Conservation (phyloP, 768 basidiomycete species). For the Rubroboletus satanas region DNA sequence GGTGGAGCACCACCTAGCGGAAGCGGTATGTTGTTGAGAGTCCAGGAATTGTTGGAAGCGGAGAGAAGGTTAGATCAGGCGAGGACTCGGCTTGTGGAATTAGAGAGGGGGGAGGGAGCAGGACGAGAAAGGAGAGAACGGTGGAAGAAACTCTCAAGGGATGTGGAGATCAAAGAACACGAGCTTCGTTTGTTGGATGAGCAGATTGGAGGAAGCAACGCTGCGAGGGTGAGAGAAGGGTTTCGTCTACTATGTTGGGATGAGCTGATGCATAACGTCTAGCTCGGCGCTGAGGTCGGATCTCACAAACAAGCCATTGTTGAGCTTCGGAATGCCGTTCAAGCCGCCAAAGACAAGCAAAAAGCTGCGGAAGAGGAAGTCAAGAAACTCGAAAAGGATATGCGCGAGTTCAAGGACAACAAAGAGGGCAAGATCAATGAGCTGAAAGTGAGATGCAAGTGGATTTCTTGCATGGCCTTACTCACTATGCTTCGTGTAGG, state of each 20-base stretch:
- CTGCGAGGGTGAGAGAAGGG: conserved; percentile 62
- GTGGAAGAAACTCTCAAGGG: conserved; percentile 58
- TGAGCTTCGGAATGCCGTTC: conserved; percentile 54
- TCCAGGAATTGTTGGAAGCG: conserved; percentile 74
- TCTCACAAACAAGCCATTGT: conserved; percentile 60
- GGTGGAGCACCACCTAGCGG: conserved; percentile 84
- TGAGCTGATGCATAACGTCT: conserved; percentile 1
- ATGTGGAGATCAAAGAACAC: conserved; percentile 88
- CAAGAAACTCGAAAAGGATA: conserved; percentile 90
- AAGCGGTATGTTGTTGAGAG: conserved; percentile 71
- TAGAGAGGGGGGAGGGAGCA: conserved; percentile 55
- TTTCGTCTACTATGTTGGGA: background rate
- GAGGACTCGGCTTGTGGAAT: conserved; percentile 39
- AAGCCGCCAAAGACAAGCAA: conserved; percentile 72
- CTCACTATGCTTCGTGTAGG: conserved; percentile 31
- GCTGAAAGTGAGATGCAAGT: conserved; percentile 61
- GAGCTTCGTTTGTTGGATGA: conserved; percentile 78
- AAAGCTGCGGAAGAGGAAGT: conserved; percentile 70
- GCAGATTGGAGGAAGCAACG: conserved; percentile 86
- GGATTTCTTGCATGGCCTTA: background rate
- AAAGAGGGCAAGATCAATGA: conserved; percentile 96
- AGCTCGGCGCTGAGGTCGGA: conserved; percentile 83
- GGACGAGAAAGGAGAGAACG: conserved; percentile 50
- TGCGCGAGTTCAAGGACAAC: conserved; percentile 98
- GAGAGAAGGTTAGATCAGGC: conserved; percentile 58